Percentiles rank a stretch among this genome's conserved stretches.
phyloP scores from a whole-genome alignment of 2,329 filamentous ascomycete species.

The Botryotinia calthae region DNA sequence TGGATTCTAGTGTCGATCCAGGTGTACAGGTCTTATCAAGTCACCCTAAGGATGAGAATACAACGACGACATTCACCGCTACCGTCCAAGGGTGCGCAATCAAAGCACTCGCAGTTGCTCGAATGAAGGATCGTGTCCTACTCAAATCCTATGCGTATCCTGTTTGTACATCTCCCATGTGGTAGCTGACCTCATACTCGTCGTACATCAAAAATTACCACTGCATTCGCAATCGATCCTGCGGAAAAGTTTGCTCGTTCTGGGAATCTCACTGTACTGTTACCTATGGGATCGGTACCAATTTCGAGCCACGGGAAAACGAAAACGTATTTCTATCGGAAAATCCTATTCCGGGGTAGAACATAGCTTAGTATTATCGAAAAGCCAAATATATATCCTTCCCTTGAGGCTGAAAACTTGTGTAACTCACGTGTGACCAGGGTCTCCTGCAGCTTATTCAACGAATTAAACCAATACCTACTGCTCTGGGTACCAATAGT shows the following conservation, averaged over 20 bases:
- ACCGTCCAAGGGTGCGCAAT: neutral
- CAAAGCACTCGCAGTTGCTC: neutral
- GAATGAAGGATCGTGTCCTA: rapidly evolving
- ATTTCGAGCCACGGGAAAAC: too few relatives aligned
- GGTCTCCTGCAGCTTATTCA: neutral
- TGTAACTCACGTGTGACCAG: neutral
- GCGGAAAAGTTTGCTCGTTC: neutral
- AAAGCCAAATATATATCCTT: neutral
- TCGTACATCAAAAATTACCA: neutral
- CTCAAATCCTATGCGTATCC: neutral
- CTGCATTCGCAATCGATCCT: neutral
- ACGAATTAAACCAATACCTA: neutral
- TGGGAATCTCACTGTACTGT: too few relatives aligned
- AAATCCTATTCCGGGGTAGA: neutral
- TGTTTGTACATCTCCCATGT: neutral
- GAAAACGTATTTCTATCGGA: neutral
- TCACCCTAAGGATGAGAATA: neutral
- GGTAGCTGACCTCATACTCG: neutral
- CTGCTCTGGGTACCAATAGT: neutral
- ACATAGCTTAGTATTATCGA: neutral
- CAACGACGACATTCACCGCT: neutral
- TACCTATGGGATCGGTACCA: neutral
- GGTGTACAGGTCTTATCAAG: neutral
- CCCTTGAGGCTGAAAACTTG: neutral
- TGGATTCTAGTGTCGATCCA: neutral